Evolutionary conservation across 345 rosid species (phyloP).

Genomic region (Cochlearia excelsa): DNA sequence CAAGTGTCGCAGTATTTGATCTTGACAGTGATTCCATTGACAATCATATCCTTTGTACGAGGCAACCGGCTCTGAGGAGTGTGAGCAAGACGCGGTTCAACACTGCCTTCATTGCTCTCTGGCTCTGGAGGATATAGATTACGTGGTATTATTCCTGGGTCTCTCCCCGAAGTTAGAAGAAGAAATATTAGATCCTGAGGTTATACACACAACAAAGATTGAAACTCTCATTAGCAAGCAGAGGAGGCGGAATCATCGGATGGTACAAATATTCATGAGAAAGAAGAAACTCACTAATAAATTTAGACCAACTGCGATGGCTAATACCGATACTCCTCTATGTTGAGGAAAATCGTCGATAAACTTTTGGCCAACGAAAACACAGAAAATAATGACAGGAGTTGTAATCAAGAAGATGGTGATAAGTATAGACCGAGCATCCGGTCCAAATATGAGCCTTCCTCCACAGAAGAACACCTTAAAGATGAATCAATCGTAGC

Average conservation of each 20-base stretch:
- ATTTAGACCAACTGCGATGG: slow-evolving; percentile 47
- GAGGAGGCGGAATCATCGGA: slow-evolving; percentile 2
- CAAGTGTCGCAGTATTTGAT: slow-evolving; percentile 93
- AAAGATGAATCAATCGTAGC: not conserved
- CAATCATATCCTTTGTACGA: slow-evolving; percentile 60
- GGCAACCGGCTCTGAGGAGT: slow-evolving; percentile 55
- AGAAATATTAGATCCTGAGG: slow-evolving; percentile 73
- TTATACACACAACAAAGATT: not conserved
- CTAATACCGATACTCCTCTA: slow-evolving; percentile 63
- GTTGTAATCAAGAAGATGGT: slow-evolving; percentile 64
- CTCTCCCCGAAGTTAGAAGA: slow-evolving; percentile 82
- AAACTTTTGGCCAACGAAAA: slow-evolving; percentile 69
- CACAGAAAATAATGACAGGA: slow-evolving; percentile 72
- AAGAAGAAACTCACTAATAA: slow-evolving; percentile 50
- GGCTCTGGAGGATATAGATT: slow-evolving; percentile 71
- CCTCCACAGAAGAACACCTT: slow-evolving; percentile 70
- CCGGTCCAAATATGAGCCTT: slow-evolving; percentile 95
- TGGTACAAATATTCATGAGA: slow-evolving; percentile 23
- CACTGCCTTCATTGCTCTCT: slow-evolving; percentile 45
- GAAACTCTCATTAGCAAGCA: slow-evolving; percentile 2
- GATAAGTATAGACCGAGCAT: slow-evolving; percentile 62
- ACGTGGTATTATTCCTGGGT: slow-evolving; percentile 92
- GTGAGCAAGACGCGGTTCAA: slow-evolving; percentile 45
- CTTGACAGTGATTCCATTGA: slow-evolving; percentile 74
- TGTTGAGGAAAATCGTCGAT: slow-evolving; percentile 64